phyloP scores from a whole-genome alignment of 2,329 filamentous ascomycete genomes.

The Phyllosticta capitalensis region DNA sequence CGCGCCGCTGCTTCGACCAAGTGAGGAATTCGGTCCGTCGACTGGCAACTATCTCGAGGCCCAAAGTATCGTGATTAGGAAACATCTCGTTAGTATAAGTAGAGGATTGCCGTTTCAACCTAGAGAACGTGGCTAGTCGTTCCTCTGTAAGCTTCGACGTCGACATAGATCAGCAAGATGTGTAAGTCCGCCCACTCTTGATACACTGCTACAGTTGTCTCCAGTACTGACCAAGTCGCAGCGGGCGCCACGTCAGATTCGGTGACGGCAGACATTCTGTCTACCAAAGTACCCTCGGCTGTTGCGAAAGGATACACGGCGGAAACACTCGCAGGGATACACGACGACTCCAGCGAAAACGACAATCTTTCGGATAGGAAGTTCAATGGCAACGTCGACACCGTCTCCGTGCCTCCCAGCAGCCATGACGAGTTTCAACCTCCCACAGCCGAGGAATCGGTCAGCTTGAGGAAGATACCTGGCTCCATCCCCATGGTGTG shows the following conservation, averaged over 20 bases:
- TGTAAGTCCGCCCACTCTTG: background rate
- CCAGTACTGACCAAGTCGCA: background rate
- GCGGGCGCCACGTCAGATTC: background rate
- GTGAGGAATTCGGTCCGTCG: background rate
- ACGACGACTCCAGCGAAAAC: background rate
- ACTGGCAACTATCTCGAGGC: background rate
- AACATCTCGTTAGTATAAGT: background rate
- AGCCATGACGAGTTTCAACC: background rate
- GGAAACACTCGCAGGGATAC: background rate
- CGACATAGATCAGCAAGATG: background rate
- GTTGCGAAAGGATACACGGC: background rate
- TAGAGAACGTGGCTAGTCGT: background rate
- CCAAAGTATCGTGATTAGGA: background rate
- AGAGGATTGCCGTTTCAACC: background rate
- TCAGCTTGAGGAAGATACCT: conserved; percentile 40
- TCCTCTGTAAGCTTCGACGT: background rate
- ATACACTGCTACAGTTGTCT: background rate
- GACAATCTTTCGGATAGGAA: background rate
- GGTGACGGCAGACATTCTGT: conserved; percentile 1
- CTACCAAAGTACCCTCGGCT: background rate
- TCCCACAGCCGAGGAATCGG: conserved; percentile 40
- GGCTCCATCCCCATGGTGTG: conserved; percentile 42
- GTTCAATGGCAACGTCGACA: background rate
- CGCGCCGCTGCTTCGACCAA: background rate
- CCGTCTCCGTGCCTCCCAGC: background rate